phyloP scores from a whole-genome alignment of 2,329 filamentous ascomycete genomes.

The Diaporthe australafricana region DNA sequence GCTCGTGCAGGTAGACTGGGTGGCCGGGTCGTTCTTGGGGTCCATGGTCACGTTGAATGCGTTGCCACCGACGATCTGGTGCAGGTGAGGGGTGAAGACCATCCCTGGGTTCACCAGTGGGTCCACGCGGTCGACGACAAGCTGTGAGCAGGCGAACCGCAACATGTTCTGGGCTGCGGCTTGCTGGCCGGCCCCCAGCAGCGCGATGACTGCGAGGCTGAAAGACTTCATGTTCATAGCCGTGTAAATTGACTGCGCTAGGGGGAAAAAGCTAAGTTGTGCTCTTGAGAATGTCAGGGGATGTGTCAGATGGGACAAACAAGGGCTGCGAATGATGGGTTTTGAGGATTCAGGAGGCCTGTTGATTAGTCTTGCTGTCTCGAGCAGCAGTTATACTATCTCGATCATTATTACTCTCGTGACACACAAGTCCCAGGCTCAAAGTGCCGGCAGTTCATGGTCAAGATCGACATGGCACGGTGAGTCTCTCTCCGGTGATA shows the following conservation, averaged over 20 bases:
- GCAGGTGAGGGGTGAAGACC: conserved; percentile 58
- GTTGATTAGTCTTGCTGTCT: not conserved
- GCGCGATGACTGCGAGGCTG: conserved; percentile 43
- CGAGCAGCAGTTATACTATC: conserved; percentile 13
- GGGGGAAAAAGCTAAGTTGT: not conserved
- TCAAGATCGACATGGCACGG: conserved; percentile 18
- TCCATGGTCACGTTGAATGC: conserved; percentile 59
- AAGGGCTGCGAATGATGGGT: conserved; percentile 5
- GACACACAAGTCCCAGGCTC: not conserved
- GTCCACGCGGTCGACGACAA: conserved; percentile 59
- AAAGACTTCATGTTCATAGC: conserved; percentile 43
- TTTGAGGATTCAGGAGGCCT: not conserved
- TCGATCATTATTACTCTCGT: conserved; percentile 8
- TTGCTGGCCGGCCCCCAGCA: conserved; percentile 43
- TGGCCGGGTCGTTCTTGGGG: conserved; percentile 47
- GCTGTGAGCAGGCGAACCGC: conserved; percentile 60
- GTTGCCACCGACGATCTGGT: conserved; percentile 60
- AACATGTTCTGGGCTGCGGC: conserved; percentile 54
- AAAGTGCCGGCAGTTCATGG: conserved; percentile 24
- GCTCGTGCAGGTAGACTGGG: conserved; percentile 54
- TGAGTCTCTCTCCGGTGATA: conserved; percentile 14
- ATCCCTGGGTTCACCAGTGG: conserved; percentile 58
- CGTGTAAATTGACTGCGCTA: not conserved
- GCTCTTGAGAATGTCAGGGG: not conserved
- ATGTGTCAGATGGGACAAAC: not conserved